phyloP scores from a whole-genome alignment of 2,329 filamentous ascomycete species.

The Mycocentrospora acerina region DNA sequence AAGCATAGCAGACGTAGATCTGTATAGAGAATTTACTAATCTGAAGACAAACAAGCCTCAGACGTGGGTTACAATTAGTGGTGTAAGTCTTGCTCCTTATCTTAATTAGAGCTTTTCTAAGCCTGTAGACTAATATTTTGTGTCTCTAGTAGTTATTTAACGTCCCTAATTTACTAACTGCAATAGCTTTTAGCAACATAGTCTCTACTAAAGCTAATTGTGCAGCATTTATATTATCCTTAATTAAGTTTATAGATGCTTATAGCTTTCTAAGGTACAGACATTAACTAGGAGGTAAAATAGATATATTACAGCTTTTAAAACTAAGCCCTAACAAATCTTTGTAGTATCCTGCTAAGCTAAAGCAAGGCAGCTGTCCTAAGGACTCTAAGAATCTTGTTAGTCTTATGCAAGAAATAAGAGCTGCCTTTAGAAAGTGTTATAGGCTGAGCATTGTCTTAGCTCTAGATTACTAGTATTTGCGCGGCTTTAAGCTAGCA shows the following conservation, averaged over 20 bases:
- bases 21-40: constrained; percentile 33
- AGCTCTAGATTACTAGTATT: constrained; percentile 29
- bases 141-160: too few species aligned
- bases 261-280: constrained; percentile 49
- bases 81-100: too few species aligned
- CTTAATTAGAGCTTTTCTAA: constrained; percentile 48
- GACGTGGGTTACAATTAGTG: constrained; percentile 46
- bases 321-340: too few species aligned
- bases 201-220: constrained; percentile 21
- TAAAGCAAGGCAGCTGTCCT: constrained; percentile 39
- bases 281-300: constrained; percentile 55
- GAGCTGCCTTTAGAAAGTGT: constrained; percentile 9
- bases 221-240: constrained; percentile 41
- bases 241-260: constrained; percentile 42
- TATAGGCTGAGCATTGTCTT: constrained; percentile 29
- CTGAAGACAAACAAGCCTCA: constrained; percentile 40
- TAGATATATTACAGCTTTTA: too few species aligned
- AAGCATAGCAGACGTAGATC: constrained; percentile 11
- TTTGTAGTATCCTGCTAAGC: constrained; percentile 24
- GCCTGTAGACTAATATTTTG: constrained; percentile 26
- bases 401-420: constrained; percentile 19
- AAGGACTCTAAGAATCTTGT: constrained; percentile 36
- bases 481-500: constrained; percentile 29
- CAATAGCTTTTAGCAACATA: constrained; percentile 34
- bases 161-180: too few species aligned